Base-by-base conservation (phyloP, 2,329 filamentous ascomycete species). In the Alternaria gansuensis region DNA sequence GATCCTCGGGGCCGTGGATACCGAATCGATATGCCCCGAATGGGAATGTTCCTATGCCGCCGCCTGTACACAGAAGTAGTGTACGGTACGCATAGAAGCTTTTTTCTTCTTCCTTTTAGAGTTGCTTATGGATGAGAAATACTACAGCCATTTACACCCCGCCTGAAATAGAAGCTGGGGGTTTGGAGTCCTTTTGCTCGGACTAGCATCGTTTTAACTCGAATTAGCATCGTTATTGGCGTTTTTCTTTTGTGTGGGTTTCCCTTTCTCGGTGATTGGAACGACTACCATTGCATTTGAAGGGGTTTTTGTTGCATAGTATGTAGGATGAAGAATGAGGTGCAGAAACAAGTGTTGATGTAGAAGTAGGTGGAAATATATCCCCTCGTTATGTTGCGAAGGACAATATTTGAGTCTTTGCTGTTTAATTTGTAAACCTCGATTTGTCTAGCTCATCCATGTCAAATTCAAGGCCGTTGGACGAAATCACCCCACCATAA, bases 81-180 rank as follows among this genome's bases (percentile, higher is more conserved):
- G 31, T 66, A 57, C 60, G 66, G 31, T 67, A 66, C 40, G 66
- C 62, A 5, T 70, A 65, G 43, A 17, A 29, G n/a, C 33, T 9
- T 36, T 28, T 53, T 36, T 13, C 36, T 13, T 11, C 23, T 52
- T 40, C 21, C 9, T 11, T 44, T 37, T 17, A 31, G n/a, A 41
- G 17, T 28, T 31, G 24, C 28, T 49, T 13, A n/a, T 48, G 10
- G 11, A 21, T 26, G 5, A 40, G 13, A 29, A 26, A 45, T 34
- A 28, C 5, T 24, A 57, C 54, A 26, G 48, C 53, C 54, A 44
- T 45, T 57, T 52, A 39, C 33, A 57, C 48, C 40, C 43, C 17
- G 13, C 8, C 5, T 7, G 13, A 5, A 11, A 31, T 51, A 23
- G 9, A 51, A 51, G 29, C 46, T 51, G 54, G 31, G 26, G 23